Evolutionary conservation across 768 basidiomycete species (phyloP), one percentile per base, ranked within the genome.

Genomic region (Amanita thiersii): DNA sequence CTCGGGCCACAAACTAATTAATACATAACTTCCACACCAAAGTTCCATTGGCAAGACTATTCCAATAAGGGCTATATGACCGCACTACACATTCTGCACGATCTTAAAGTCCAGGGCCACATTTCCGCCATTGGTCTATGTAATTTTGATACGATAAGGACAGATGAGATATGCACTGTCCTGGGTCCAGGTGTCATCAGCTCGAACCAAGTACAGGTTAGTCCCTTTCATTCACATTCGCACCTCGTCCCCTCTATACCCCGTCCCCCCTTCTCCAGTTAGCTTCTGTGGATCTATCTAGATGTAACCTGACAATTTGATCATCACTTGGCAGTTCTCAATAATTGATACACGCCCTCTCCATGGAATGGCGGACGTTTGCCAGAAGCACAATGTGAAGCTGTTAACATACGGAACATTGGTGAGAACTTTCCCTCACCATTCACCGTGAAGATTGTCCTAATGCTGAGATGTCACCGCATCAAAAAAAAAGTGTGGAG

Each of bases 21-120:
- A n/a, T n/a, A n/a, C n/a, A n/a, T n/a, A n/a, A n/a, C n/a, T n/a
- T n/a, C n/a, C n/a, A n/a, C n/a, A n/a, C n/a, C n/a, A n/a, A n/a
- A 89, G 86, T 80, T 89, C 55, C 80, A 89, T 52, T 89, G 86
- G 86, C 77, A 87, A 49, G 75, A 89, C 73, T 75, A 75, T 47
- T 55, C 60, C 6, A 64, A 71, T 52, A 62, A 60, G 24, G 59
- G 60, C n/a, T 73, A 72, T 47, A 47, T 73, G 20, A 51, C 49
- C 2, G 68, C 68, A 1, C 52, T 75, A 34, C 65, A 69, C 21
- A 62, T 77, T 47, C 65, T 89, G 4, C 64, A 69, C 12, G 72
- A 79, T 46, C 58, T 89, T n/a, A 75, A 73, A 50, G 50, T 59
- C 1, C 72, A 78, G 41, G 78, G 77, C 3, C 55, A 72, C 46